A percentile compares a stretch with the other conserved stretches of the same genome.
phyloP scores from a whole-genome alignment of 1,139 yeast species.

The Suhomyces ambrosiae region DNA sequence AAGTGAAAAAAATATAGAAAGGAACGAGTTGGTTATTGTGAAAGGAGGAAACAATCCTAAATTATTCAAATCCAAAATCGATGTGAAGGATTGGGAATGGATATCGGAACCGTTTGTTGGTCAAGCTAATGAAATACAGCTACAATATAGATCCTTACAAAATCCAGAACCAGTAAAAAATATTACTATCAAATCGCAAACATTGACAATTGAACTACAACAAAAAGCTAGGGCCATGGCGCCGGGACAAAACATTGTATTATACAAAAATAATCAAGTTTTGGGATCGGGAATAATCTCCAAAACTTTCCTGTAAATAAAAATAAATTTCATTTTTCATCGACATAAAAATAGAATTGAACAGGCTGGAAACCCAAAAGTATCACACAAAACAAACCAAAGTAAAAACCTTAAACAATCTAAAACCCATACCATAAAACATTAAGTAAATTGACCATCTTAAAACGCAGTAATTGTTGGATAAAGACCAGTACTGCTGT shows the following conservation, averaged over 20 bases:
- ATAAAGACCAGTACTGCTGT: conserved; percentile 27
- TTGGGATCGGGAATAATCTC: conserved; percentile 70
- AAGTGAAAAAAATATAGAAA: conserved; percentile 60
- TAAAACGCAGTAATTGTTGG: conserved; percentile 49
- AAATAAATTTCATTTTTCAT: neutral
- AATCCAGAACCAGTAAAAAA: conserved; percentile 41
- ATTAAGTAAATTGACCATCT: conserved; percentile 8
- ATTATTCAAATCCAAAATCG: conserved; percentile 50
- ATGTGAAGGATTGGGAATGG: conserved; percentile 56
- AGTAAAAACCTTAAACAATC: neutral
- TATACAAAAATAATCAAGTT: conserved; percentile 67
- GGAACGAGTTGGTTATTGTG: conserved; percentile 79
- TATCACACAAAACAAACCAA: conserved; percentile 3
- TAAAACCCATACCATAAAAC: conserved; percentile 4
- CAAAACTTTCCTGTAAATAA: conserved; percentile 15
- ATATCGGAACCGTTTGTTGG: conserved; percentile 18
- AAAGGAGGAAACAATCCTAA: conserved; percentile 66
- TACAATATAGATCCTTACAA: conserved; percentile 77
- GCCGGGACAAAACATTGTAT: conserved; percentile 83
- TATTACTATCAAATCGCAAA: conserved; percentile 14
- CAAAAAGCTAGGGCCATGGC: conserved; percentile 72
- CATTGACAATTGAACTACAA: conserved; percentile 36
- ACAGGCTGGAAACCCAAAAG: neutral
- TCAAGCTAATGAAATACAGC: conserved; percentile 13
- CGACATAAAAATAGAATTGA: conserved; percentile 3